Base-by-base conservation (phyloP, 148 eudicot species). In the Pouteria glomerata region DNA sequence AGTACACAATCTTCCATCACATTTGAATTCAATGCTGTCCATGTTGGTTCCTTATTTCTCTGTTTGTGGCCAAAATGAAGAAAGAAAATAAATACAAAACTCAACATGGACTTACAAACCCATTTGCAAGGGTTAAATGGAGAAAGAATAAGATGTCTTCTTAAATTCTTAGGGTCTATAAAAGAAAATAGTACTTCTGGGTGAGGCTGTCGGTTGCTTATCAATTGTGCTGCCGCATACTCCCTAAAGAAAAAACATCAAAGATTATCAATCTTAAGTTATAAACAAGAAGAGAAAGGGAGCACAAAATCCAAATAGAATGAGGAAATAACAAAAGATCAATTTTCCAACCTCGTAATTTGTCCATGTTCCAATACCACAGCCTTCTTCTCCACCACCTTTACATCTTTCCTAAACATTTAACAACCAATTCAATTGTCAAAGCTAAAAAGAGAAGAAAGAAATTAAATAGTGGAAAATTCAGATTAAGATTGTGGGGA, bases 211-310 rank as follows among this genome's bases (percentile, higher is more conserved):
- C 47, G 56, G 55, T 66, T 27, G 56, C 37, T 66, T 12, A 13
- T 48, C 34, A 24, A 5, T 47, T 68, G 58, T 68, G 18, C 71
- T 0, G 58, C 37, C 31, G 19, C n/a, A n/a, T n/a, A 5, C 58
- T 68, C 51, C 71, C 58, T 68, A 68, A 30, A 31, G 39, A n/a
- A n/a, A n/a, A 68, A 67, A 18, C 41, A 50, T 39, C 31, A 39
- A 62, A 62, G 23, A 35, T 35, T 37, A 21, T 62, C 29, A n/a
- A 41, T 41, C 67, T 63, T 41, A 12, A 7, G 24, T 24, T 14
- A 29, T 5, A 44, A 6, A 44, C 33, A 23, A 52, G 6, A 52
- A 21, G 29, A 24, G 13, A 55, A 21, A 12, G 21, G 14, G 24
- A 11, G 2, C 6, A 55, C 26, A 55, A 8, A 55, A 24, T 7